Evolutionary conservation across 345 rosid species (phyloP).

Genomic region (Murraya paniculata): DNA sequence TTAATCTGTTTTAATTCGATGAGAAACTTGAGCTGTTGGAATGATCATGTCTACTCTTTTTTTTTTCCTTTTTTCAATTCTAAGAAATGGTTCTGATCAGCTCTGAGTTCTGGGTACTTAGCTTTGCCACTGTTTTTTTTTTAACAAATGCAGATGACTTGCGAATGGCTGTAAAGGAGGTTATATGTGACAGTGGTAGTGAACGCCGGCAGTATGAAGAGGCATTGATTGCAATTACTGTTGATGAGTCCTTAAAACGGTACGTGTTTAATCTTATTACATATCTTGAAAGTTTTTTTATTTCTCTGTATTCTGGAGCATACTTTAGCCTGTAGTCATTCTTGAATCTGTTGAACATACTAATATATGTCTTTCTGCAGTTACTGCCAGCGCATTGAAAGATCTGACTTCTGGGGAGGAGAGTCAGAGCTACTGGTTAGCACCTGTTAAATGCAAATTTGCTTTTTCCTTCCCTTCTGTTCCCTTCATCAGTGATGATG

Average conservation of each 20-base stretch:
- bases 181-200: constrained; percentile 56
- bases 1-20: not conserved
- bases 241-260: constrained; percentile 84
- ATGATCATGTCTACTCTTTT: not conserved
- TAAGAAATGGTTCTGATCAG: not conserved
- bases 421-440: constrained; percentile 90
- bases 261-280: constrained; percentile 22
- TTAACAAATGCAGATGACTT: constrained; percentile 61
- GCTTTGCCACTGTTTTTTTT: not conserved
- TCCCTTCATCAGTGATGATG: not conserved
- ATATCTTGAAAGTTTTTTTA: not conserved
- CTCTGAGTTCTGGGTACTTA: not conserved
- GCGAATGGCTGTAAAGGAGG: constrained; percentile 85
- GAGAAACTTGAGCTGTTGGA: not conserved
- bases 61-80: not conserved
- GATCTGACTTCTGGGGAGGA: constrained; percentile 92
- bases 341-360: constrained; percentile 4
- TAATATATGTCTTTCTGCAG: constrained; percentile 29
- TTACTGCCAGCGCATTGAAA: constrained; percentile 72
- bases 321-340: not conserved
- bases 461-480: not conserved
- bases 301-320: not conserved
- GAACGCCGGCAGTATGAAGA: constrained; percentile 69
- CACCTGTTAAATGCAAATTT: constrained; percentile 17
- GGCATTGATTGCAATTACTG: constrained; percentile 72